These are phyloP conservation scores for Orbilia blumenaviensis DNA, from an alignment of 2,329 filamentous ascomycete genomes.

Conservation along the genomic window DNA sequence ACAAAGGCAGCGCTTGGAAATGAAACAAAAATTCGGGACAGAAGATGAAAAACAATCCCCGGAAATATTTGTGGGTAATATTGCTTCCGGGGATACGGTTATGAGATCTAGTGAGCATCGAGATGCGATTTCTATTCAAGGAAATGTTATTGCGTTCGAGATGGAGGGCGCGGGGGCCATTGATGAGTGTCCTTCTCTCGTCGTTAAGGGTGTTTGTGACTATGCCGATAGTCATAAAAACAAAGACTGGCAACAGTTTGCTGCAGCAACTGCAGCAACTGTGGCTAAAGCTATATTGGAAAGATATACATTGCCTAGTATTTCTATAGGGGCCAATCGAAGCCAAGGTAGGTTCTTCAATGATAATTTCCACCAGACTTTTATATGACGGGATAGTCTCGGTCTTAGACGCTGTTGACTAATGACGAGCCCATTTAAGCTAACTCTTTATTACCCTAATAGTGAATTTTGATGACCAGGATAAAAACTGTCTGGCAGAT, in stretches of 20 bases:
- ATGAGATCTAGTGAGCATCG: conserved; percentile 59
- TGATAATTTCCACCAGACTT: too few relatives aligned
- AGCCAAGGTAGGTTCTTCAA: background rate
- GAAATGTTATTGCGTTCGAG: conserved; percentile 58
- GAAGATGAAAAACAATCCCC: background rate
- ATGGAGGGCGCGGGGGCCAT: conserved; percentile 59
- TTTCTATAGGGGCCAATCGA: background rate
- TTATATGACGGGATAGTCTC: too few relatives aligned
- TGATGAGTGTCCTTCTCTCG: conserved; percentile 54
- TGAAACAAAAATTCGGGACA: background rate
- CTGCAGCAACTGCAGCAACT: background rate
- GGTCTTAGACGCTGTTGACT: too few relatives aligned
- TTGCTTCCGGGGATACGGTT: conserved; percentile 60
- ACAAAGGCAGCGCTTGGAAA: background rate
- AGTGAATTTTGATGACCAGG: background rate
- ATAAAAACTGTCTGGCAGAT: conserved; percentile 55
- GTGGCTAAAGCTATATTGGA: background rate
- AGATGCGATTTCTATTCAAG: conserved; percentile 55
- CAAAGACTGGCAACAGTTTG: conserved; percentile 7
- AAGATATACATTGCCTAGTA: background rate
- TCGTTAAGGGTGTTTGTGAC: conserved; percentile 13
- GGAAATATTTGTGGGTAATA: conserved; percentile 59
- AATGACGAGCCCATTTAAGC: too few relatives aligned
- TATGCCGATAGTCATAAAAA: conserved; percentile 16
- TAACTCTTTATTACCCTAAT: background rate